phyloP scores from a whole-genome alignment of 805 yeast genomes.

The Hanseniaspora hatyaiensis region DNA sequence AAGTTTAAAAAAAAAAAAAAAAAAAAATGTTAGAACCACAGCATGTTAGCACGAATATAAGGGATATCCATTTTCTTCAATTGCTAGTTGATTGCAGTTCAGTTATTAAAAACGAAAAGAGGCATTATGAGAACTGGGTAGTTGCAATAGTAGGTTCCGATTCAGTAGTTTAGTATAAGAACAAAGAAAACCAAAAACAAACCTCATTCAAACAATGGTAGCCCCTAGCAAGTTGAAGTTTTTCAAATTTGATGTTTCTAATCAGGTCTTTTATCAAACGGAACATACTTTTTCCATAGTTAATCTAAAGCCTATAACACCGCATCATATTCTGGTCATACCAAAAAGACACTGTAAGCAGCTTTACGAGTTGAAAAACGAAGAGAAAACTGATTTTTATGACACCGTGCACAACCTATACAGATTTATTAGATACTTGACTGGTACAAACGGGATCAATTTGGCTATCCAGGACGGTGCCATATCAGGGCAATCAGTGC shows the following conservation, averaged over 20 bases:
- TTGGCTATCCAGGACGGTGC: conserved; percentile 94
- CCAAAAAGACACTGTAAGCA: conserved; percentile 55
- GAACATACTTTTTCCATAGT: conserved; percentile 72
- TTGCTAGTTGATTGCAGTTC: too few relatives aligned
- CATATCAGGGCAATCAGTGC: conserved; percentile 91
- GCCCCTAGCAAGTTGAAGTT: conserved; percentile 20
- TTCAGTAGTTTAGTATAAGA: too few relatives aligned
- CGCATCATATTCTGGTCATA: conserved; percentile 86
- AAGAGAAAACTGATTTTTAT: conserved; percentile 71
- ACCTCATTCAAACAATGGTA: background rate
- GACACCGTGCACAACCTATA: conserved; percentile 60
- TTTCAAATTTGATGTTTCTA: conserved; percentile 28
- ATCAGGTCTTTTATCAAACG: conserved; percentile 36
- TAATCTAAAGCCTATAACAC: conserved; percentile 80
- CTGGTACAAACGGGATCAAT: conserved; percentile 73
- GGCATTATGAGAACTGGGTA: too few relatives aligned
- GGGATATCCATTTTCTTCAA: too few relatives aligned
- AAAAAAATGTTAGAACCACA: too few relatives aligned
- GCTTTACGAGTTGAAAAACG: conserved; percentile 55
- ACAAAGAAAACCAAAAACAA: too few relatives aligned
- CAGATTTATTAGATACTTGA: conserved; percentile 50
- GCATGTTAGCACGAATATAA: too few relatives aligned
- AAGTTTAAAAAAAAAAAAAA: background rate
- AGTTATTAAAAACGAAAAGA: too few relatives aligned
- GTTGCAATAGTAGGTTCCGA: too few relatives aligned